These are phyloP conservation scores for Trichophaea hybrida DNA, from an alignment of 2,329 filamentous ascomycete species.

Conservation along the genomic window DNA sequence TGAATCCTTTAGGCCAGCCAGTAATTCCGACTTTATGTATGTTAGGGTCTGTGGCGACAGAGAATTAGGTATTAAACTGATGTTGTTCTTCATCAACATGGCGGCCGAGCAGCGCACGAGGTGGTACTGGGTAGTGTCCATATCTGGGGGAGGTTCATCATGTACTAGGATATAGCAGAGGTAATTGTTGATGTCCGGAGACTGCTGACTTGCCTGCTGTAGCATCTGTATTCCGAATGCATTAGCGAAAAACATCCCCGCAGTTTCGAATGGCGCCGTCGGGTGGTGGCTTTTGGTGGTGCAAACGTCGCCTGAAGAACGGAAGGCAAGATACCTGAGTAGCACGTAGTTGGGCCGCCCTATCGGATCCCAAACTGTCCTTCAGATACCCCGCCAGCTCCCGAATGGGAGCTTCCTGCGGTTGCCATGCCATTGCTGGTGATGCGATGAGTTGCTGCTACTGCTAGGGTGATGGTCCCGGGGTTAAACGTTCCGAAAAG, in stretches of 20 bases:
- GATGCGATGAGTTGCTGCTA: not conserved
- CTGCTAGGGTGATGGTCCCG: not conserved
- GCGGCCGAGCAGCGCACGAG: constrained; percentile 74
- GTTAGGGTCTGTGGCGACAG: constrained; percentile 59
- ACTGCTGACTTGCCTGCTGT: constrained; percentile 60
- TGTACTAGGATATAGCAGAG: constrained; percentile 80
- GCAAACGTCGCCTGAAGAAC: not conserved
- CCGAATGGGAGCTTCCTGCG: constrained; percentile 68
- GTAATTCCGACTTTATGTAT: constrained; percentile 65
- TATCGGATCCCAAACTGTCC: constrained; percentile 79
- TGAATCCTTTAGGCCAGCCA: constrained; percentile 66
- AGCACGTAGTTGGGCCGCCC: constrained; percentile 70
- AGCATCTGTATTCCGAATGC: constrained; percentile 55
- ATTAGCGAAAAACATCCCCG: not conserved
- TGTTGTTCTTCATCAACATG: constrained; percentile 91
- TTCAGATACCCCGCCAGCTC: constrained; percentile 80
- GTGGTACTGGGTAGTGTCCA: constrained; percentile 50
- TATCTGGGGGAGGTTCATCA: constrained; percentile 41
- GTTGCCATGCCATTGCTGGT: constrained; percentile 72
- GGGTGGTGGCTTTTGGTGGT: not conserved
- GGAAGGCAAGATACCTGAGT: constrained; percentile 17
- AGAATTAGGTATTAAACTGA: constrained; percentile 58
- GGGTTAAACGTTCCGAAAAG: not conserved
- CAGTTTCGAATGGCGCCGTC: not conserved
- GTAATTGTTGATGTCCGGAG: constrained; percentile 94